Conservation (phyloP, 768 basidiomycete species). For the Clathrus columnatus region DNA sequence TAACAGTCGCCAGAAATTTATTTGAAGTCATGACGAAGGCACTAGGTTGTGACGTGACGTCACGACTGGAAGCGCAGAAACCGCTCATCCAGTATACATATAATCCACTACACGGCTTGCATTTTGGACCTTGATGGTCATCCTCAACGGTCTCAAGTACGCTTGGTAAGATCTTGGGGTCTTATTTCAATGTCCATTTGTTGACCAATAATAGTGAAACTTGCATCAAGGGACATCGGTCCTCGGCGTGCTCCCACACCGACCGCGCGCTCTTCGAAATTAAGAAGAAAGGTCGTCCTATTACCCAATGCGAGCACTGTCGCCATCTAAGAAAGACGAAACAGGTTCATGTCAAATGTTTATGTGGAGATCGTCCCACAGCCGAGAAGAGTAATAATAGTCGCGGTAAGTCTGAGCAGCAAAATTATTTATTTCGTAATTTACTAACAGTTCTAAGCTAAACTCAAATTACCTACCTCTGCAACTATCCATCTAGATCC, state of each 20-base stretch:
- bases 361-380: slow-evolving; percentile 20
- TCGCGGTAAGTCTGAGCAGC: slow-evolving; percentile 1
- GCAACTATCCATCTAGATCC: slow-evolving; percentile 15
- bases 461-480: slow-evolving; percentile 12
- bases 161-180: slow-evolving; percentile 60
- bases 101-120: not conserved
- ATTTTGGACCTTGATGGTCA: slow-evolving; percentile 29
- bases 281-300: slow-evolving; percentile 52
- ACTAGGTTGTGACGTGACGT: not conserved
- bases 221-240: slow-evolving; percentile 92
- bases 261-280: slow-evolving; percentile 83
- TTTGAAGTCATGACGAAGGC: no score
- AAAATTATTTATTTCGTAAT: slow-evolving; percentile 38
- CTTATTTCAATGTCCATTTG: slow-evolving; percentile 12
- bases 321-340: slow-evolving; percentile 32
- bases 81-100: not conserved
- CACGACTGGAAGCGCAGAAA: slow-evolving; percentile 2
- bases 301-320: slow-evolving; percentile 45
- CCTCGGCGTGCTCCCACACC: slow-evolving; percentile 79
- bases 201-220: slow-evolving; percentile 52
- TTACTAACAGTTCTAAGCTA: slow-evolving; percentile 20
- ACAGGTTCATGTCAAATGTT: slow-evolving; percentile 33
- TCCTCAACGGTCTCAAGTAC: slow-evolving; percentile 71
- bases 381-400: slow-evolving; percentile 10
- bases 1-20: no score